These are phyloP conservation scores for Globisporangium okanoganense DNA, from an alignment of 352 stramenopile species.

Conservation along the genomic window DNA sequence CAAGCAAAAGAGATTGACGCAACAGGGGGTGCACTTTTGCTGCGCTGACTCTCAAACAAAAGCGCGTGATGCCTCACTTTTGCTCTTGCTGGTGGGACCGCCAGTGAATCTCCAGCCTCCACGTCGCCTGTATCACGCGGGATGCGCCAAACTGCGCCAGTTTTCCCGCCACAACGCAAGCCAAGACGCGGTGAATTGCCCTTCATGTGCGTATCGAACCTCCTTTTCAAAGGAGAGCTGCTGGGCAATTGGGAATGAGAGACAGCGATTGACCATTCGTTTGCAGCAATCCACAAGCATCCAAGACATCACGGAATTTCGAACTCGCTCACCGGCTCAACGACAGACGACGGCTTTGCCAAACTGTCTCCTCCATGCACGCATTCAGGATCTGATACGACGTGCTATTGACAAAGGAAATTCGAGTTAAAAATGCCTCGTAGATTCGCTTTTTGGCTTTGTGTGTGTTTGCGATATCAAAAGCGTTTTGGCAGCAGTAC, in stretches of 20 bases:
- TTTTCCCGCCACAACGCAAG: not conserved
- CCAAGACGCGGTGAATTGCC: not conserved
- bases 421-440: too few relatives aligned
- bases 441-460: too few relatives aligned
- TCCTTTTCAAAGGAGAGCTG: too few relatives aligned
- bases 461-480: too few relatives aligned
- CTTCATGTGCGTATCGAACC: not conserved
- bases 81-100: not conserved
- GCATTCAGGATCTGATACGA: not conserved
- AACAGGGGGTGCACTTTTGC: not conserved
- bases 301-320: too few relatives aligned
- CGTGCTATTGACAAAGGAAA: not conserved
- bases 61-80: not conserved
- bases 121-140: conserved; percentile 5
- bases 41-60: not conserved
- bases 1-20: not conserved
- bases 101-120: conserved; percentile 4
- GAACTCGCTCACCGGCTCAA: too few relatives aligned
- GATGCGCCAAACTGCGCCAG: not conserved
- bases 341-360: not conserved
- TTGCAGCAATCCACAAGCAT: not conserved
- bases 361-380: conserved; percentile 4
- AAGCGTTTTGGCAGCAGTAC: too few relatives aligned
- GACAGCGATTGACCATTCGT: too few relatives aligned
- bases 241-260: too few relatives aligned